Conservation (phyloP, 2,329 filamentous ascomycete genomes). For the Akanthomyces dipterigenus region DNA sequence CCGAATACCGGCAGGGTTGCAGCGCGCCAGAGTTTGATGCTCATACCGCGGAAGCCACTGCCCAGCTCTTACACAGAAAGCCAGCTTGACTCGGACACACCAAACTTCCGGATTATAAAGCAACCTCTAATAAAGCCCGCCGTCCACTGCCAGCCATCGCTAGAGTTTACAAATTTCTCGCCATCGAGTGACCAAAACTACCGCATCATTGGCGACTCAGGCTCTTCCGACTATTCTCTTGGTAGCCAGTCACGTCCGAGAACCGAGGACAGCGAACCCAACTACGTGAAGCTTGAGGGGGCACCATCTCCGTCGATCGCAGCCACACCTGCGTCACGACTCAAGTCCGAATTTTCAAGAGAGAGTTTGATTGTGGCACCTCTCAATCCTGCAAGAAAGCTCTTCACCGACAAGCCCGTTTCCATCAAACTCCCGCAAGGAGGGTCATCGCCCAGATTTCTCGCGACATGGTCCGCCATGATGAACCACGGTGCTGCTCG, state of each 20-base stretch:
- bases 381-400: constrained; percentile 23
- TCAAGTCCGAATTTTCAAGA: constrained; percentile 47
- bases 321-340: constrained; percentile 23
- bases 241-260: constrained; percentile 28
- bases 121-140: not conserved
- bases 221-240: constrained; percentile 35
- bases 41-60: constrained; percentile 6
- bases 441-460: constrained; percentile 47
- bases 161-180: constrained; percentile 15
- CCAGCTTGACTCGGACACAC: not conserved
- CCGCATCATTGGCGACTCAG: constrained; percentile 44
- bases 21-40: not conserved
- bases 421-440: constrained; percentile 35
- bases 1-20: not conserved
- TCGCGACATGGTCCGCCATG: constrained; percentile 49
- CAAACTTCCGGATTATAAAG: not conserved
- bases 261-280: constrained; percentile 37
- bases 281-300: constrained; percentile 48
- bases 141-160: not conserved
- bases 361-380: constrained; percentile 55
- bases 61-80: not conserved
- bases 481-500: constrained; percentile 41
- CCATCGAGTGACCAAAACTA: constrained; percentile 44
- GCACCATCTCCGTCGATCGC: constrained; percentile 35
- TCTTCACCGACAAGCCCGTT: constrained; percentile 33